A percentile compares a stretch with the other conserved stretches of the same genome.
phyloP scores from a whole-genome alignment of 345 rosid genomes.

The Salix exigua region DNA sequence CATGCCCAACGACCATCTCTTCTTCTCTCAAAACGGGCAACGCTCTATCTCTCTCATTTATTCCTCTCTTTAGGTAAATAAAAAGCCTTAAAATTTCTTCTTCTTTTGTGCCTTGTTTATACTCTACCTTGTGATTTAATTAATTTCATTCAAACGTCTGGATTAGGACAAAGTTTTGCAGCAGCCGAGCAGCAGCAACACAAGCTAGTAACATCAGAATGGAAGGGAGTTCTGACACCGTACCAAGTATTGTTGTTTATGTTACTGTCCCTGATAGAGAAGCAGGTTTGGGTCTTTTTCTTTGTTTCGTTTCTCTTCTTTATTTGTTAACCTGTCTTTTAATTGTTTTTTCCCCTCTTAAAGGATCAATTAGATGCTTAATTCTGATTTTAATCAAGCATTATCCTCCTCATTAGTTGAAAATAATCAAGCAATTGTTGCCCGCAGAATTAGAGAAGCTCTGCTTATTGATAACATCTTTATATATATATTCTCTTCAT shows the following conservation, averaged over 20 bases:
- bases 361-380: not conserved
- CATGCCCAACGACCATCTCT: constrained; percentile 22
- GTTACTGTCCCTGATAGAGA: constrained; percentile 89
- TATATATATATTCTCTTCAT: too few species aligned
- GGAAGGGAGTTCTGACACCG: constrained; percentile 58
- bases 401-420: not conserved
- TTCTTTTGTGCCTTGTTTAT: not conserved
- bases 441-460: too few species aligned
- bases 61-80: constrained; percentile 46
- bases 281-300: constrained; percentile 44
- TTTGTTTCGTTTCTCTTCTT: not conserved
- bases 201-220: constrained; percentile 38
- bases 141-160: not conserved
- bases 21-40: constrained; percentile 47
- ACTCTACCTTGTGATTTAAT: not conserved
- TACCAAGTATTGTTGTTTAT: constrained; percentile 77
- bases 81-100: not conserved
- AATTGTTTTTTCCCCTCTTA: not conserved
- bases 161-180: constrained; percentile 53
- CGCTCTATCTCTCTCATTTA: constrained; percentile 51
- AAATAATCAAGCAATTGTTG: too few species aligned
- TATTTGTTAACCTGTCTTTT: not conserved
- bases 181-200: constrained; percentile 15
- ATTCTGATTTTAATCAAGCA: not conserved
- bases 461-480: too few species aligned